Evolutionary conservation across 306 rosid species (phyloP).

Genomic region (Dalbergia cultrata): DNA sequence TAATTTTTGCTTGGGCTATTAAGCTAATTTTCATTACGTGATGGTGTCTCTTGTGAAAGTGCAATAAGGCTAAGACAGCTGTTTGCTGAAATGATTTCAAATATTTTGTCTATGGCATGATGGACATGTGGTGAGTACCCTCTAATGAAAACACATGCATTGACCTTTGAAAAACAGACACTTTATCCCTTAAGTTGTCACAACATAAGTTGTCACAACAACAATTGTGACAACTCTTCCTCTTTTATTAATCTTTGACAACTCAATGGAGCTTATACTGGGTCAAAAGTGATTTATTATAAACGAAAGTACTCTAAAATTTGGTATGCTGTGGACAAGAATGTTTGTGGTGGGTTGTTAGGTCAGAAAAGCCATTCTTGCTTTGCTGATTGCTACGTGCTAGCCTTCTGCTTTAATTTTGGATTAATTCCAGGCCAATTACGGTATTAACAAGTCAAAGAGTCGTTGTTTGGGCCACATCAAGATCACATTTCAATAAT

Average conservation of each 20-base stretch:
- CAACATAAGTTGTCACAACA: not conserved
- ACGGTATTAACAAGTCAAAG: not conserved
- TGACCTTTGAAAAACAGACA: not conserved
- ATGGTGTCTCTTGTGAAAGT: not conserved
- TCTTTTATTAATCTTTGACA: not conserved
- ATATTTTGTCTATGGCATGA: not conserved
- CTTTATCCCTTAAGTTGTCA: not conserved
- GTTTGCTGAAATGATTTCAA: not conserved
- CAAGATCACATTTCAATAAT: not conserved
- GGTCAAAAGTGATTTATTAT: not conserved
- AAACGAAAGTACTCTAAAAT: not conserved
- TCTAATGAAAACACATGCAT: not conserved
- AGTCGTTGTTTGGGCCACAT: not conserved
- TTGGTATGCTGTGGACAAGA: not conserved
- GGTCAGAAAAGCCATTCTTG: not conserved
- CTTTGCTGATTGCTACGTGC: not conserved
- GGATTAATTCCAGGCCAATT: not conserved
- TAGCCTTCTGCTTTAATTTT: not conserved
- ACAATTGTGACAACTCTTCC: not conserved
- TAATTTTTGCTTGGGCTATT: not conserved
- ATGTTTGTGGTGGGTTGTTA: not conserved
- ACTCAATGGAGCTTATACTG: not conserved
- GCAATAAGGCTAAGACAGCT: not conserved
- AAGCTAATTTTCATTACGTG: not conserved
- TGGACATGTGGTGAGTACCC: not conserved